phyloP scores from a whole-genome alignment of 495 filamentous ascomycete species.

The Tuber indicum region DNA sequence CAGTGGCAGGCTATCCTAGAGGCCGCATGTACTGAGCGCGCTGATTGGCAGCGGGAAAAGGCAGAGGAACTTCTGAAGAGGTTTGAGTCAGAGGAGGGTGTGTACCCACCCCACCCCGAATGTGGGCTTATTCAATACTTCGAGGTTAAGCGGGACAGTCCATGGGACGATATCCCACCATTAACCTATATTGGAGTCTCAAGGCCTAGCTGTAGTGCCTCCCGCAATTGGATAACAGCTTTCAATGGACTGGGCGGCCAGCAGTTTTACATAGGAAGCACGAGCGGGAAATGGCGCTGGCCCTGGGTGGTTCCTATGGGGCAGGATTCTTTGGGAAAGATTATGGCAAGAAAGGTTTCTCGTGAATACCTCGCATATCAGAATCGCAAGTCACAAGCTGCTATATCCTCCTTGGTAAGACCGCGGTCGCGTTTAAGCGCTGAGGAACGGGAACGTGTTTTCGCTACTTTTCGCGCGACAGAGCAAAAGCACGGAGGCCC shows the following conservation, averaged over 20 bases:
- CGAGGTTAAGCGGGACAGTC: background rate
- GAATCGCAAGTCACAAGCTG: background rate
- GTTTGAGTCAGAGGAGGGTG: background rate
- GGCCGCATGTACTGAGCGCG: background rate
- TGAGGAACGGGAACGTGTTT: background rate
- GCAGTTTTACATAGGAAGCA: background rate
- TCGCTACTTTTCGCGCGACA: background rate
- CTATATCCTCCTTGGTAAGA: background rate
- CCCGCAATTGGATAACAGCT: background rate
- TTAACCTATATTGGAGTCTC: constrained; percentile 3
- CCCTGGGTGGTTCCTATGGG: background rate
- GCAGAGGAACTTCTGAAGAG: background rate
- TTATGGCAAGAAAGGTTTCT: background rate
- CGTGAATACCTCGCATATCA: background rate
- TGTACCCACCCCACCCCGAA: constrained; percentile 2
- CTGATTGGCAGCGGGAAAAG: background rate
- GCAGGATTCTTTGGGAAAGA: background rate
- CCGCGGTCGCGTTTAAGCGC: background rate
- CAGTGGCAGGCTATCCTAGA: background rate
- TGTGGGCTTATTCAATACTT: too few species aligned
- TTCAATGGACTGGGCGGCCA: background rate
- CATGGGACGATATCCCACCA: background rate
- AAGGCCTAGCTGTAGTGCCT: background rate
- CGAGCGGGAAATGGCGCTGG: constrained; percentile 3
- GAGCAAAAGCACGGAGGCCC: background rate